These are phyloP conservation scores for Acephala macrosclerotiorum DNA, from an alignment of 2,329 filamentous ascomycete species.

Conservation along the genomic window DNA sequence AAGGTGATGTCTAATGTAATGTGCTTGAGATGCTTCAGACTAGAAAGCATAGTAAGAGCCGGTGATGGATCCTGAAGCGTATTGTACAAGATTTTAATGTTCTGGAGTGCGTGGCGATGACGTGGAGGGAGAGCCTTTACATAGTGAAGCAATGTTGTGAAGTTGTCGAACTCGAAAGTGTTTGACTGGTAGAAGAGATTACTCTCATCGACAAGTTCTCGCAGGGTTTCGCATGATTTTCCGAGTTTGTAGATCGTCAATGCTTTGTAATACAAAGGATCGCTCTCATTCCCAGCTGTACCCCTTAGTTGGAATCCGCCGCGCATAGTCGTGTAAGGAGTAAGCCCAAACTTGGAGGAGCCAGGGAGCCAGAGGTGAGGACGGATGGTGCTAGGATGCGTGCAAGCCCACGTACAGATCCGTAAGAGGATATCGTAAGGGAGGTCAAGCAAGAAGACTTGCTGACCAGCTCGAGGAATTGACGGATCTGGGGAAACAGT, in stretches of 20 bases:
- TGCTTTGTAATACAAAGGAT: too few relatives aligned
- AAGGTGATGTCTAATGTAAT: background rate
- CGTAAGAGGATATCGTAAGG: background rate
- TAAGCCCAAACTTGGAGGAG: too few relatives aligned
- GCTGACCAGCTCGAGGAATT: background rate
- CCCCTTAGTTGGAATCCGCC: too few relatives aligned
- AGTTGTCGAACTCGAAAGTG: background rate
- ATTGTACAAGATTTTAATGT: background rate
- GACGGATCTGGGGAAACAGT: background rate
- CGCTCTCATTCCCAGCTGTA: too few relatives aligned
- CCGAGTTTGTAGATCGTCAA: too few relatives aligned
- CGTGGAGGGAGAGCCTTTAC: background rate
- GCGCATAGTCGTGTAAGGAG: too few relatives aligned
- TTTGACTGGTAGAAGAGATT: background rate
- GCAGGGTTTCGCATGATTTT: background rate
- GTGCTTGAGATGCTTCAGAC: background rate
- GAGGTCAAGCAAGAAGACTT: background rate
- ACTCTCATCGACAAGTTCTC: background rate
- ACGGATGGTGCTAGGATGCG: background rate
- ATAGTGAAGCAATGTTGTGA: background rate
- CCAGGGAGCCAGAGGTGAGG: background rate
- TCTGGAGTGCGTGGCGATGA: background rate
- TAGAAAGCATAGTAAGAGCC: background rate
- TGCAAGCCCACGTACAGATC: background rate
- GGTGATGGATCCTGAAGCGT: background rate